A percentile compares a stretch with the other conserved stretches of the same genome.
Evolutionary conservation across 371 early-diverging fungal genomes (phyloP).

Genomic region (Mycotypha africana): DNA sequence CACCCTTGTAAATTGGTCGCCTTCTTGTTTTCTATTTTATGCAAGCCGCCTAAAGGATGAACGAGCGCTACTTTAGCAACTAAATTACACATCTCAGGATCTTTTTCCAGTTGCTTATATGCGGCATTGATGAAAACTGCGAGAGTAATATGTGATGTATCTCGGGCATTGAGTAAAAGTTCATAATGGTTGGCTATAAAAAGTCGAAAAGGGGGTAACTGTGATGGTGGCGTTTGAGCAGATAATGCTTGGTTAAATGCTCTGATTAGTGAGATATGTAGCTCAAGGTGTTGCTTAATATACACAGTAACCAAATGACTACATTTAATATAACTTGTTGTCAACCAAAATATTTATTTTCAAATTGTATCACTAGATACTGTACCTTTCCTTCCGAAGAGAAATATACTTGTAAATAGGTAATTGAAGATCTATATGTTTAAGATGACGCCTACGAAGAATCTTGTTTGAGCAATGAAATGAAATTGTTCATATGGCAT

Average conservation of each 20-base stretch:
- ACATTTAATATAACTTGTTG: background rate
- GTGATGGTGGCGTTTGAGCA: no score
- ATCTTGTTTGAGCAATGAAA: no score
- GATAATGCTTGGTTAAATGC: background rate
- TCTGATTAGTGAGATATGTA: slow-evolving; percentile 1
- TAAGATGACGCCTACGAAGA: no score
- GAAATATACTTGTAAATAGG: no score
- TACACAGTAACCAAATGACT: slow-evolving; percentile 8
- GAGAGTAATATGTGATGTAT: slow-evolving; percentile 15
- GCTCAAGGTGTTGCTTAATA: background rate
- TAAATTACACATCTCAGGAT: slow-evolving; percentile 6
- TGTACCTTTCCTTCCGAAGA: no score
- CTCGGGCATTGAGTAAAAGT: slow-evolving; percentile 17
- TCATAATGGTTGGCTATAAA: slow-evolving; percentile 26
- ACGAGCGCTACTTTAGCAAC: slow-evolving; percentile 21
- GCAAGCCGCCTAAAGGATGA: slow-evolving; percentile 28
- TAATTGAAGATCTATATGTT: no score
- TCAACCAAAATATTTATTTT: no score
- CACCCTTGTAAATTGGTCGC: slow-evolving; percentile 3
- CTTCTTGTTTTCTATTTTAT: background rate
- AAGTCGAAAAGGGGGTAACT: slow-evolving; percentile 18
- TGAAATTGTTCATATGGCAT: no score
- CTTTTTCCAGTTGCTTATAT: background rate
- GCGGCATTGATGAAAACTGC: slow-evolving; percentile 19
- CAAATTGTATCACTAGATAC: no score